Percentiles rank a stretch among this genome's conserved stretches.
phyloP scores from a whole-genome alignment of 768 basidiomycete genomes.

The Coprinellus aureogranulatus region DNA sequence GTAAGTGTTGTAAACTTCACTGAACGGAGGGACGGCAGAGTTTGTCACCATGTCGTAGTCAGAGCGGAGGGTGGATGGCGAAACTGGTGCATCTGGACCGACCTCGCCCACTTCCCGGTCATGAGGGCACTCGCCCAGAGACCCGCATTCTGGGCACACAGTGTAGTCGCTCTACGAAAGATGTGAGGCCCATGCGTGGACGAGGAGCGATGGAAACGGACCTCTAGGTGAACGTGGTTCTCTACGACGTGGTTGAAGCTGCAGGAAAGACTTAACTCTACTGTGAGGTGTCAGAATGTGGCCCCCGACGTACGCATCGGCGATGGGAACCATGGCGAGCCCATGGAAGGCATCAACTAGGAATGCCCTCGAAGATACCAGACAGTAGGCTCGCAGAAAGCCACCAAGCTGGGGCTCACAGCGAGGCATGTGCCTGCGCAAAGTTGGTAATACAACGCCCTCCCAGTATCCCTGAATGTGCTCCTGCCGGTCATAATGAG shows the following conservation, averaged over 20 bases:
- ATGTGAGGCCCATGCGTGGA: not conserved
- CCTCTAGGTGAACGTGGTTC: slow-evolving; percentile 74
- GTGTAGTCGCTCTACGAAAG: slow-evolving; percentile 63
- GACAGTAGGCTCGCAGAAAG: slow-evolving; percentile 53
- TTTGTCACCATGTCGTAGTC: slow-evolving; percentile 71
- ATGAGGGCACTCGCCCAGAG: slow-evolving; percentile 65
- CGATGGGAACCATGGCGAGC: slow-evolving; percentile 80
- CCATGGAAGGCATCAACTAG: slow-evolving; percentile 79
- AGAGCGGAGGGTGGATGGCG: slow-evolving; percentile 24
- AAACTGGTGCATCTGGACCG: slow-evolving; percentile 1
- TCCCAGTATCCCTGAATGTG: slow-evolving; percentile 36
- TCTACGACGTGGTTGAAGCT: slow-evolving; percentile 75
- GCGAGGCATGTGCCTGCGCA: slow-evolving; percentile 18
- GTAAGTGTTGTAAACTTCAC: slow-evolving; percentile 78
- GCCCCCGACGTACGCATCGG: slow-evolving; percentile 62
- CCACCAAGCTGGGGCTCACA: slow-evolving; percentile 29
- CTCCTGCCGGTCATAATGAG: slow-evolving; percentile 20
- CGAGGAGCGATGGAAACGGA: slow-evolving; percentile 24
- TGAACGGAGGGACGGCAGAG: slow-evolving; percentile 42
- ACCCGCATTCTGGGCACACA: slow-evolving; percentile 73
- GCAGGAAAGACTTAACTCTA: slow-evolving; percentile 7
- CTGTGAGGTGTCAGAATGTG: not conserved
- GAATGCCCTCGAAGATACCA: slow-evolving; percentile 83
- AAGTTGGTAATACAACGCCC: slow-evolving; percentile 30
- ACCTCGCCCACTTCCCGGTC: slow-evolving; percentile 36